Evolutionary conservation across 108 stramenopile genomes (phyloP).

Genomic region (Cylindrotheca closterium): DNA sequence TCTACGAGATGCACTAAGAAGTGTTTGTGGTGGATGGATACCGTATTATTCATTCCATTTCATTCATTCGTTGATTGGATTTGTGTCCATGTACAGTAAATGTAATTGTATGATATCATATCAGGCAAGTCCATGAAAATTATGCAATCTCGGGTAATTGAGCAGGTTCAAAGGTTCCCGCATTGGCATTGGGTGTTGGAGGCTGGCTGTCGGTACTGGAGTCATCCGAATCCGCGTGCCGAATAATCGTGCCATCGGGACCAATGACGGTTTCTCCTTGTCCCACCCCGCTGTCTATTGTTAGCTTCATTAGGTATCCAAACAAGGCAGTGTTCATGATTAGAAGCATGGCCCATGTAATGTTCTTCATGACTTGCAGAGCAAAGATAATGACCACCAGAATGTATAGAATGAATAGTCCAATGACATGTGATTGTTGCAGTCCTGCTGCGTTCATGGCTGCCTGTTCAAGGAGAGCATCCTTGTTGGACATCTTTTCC

Average conservation of each 20-base stretch:
- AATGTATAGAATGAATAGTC: constrained; percentile 63
- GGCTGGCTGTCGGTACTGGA: constrained; percentile 28
- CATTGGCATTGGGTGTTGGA: constrained; percentile 11
- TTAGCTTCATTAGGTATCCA: constrained; percentile 86
- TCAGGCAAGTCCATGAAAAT: no score
- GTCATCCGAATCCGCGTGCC: constrained; percentile 58
- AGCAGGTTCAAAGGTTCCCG: no score
- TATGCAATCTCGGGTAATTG: no score
- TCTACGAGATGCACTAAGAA: no score
- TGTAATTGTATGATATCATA: no score
- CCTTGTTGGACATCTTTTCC: constrained; percentile 83
- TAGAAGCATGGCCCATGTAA: constrained; percentile 77
- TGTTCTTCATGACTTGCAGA: constrained; percentile 70
- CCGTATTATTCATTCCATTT: no score
- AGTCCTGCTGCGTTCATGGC: constrained; percentile 80
- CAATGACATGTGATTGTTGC: constrained; percentile 78
- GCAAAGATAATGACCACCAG: constrained; percentile 74
- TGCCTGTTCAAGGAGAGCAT: constrained; percentile 84
- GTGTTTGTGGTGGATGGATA: no score
- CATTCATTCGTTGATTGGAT: no score
- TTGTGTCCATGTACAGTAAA: no score
- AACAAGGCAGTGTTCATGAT: constrained; percentile 75
- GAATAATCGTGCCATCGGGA: constrained; percentile 70
- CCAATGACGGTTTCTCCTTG: constrained; percentile 78
- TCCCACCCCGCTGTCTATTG: constrained; percentile 62